Base-by-base conservation (phyloP, 2,329 filamentous ascomycete species). In the Calonectria multiphialidica region DNA sequence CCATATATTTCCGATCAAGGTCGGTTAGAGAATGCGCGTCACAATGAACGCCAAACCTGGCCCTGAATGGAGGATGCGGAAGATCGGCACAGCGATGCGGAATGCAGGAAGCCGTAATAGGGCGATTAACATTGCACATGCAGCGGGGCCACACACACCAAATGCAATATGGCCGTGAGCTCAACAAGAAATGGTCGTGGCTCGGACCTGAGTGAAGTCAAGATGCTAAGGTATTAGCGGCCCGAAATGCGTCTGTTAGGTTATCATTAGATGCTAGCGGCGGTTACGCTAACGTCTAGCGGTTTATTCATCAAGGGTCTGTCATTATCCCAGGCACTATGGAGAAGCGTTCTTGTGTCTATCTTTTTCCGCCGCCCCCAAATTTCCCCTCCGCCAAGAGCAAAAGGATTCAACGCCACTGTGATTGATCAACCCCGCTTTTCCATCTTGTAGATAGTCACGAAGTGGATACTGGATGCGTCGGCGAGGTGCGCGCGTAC, bases 1-100 rank as follows among this genome's bases (percentile, higher is more conserved):
- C 1, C 49, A 73, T 7, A 42, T 73, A 13, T 73, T 72, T 10
- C 35, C 72, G 4, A 66, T 72, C 64, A 73, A 73, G 45, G 28
- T 45, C 2, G 62, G 66, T 9, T 55, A 72, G 18, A 66, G 53
- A 45, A 72, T 73, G 69, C 69, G 65, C 3, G 65, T 73, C 8
- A 18, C 42, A 2, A 37, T 73, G 16, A 69, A 73, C 16, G 66
- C 42, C 9, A 30, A 72, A 23, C 28, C 65, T 3, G 69, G 69
- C 12, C 69, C 72, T 21, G 72, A 73, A 42, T 73, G 72, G 69
- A 73, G 69, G 21, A 73, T 73, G 15, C 61, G 69, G 25, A 72
- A 63, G 23, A 65, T 72, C 37, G 66, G 69, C 9, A 64, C 72
- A 5, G 33, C 69, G 23, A n/a, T 61, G 15, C 72, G 72, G 72